phyloP scores from a whole-genome alignment of 108 stramenopile species.

The Nitzschia palea region DNA sequence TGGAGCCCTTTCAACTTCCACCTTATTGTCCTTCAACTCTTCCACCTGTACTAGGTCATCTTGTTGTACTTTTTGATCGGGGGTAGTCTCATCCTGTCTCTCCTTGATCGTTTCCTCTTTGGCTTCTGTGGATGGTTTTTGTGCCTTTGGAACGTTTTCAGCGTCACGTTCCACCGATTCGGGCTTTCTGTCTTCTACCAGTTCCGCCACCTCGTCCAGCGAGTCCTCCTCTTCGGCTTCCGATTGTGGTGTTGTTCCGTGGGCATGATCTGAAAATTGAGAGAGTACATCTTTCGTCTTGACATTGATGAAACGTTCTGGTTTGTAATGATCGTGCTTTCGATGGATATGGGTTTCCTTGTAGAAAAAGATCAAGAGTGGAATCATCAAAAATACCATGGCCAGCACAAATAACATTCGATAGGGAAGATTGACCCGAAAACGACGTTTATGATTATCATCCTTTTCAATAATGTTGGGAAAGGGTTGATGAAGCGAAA shows the following conservation, averaged over 20 bases:
- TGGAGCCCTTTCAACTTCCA: too few relatives aligned
- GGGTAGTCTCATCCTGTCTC: too few relatives aligned
- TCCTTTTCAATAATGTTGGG: not conserved
- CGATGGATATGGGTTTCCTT: constrained; percentile 36
- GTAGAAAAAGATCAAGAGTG: constrained; percentile 28
- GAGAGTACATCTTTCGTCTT: constrained; percentile 10
- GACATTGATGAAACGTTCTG: constrained; percentile 25
- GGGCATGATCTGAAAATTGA: not conserved
- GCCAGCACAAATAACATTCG: constrained; percentile 26
- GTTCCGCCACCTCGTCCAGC: not conserved
- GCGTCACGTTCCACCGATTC: too few relatives aligned
- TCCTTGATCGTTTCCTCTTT: too few relatives aligned
- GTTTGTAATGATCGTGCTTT: constrained; percentile 26
- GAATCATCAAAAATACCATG: constrained; percentile 35
- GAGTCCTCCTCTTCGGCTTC: not conserved
- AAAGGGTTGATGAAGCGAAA: too few relatives aligned
- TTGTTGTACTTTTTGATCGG: too few relatives aligned
- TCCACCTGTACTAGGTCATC: too few relatives aligned
- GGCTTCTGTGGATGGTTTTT: too few relatives aligned
- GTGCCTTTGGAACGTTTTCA: too few relatives aligned
- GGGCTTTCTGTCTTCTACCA: not conserved
- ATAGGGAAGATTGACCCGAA: constrained; percentile 37
- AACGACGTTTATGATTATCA: constrained; percentile 20
- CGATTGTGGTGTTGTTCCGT: not conserved
- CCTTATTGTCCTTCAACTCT: too few relatives aligned